A percentile compares a stretch with the other conserved stretches of the same genome.
Evolutionary conservation across 2,329 filamentous ascomycete species (phyloP).

Genomic region (Chaetomiaceae sp.): DNA sequence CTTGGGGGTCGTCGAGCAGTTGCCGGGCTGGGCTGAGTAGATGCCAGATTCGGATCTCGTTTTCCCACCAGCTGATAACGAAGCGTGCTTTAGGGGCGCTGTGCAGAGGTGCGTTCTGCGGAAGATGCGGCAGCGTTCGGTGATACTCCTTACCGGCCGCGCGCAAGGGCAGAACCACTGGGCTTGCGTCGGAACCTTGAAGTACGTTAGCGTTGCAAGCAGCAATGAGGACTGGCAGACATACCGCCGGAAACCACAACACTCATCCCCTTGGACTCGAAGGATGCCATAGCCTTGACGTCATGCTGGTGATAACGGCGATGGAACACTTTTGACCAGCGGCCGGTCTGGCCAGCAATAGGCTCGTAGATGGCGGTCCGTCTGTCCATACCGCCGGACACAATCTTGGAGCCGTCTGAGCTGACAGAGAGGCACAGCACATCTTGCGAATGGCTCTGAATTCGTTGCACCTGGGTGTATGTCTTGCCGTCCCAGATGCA

Average conservation of each 20-base stretch:
- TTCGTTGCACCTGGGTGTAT: constrained; percentile 79
- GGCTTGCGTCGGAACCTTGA: constrained; percentile 76
- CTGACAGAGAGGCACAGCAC: constrained; percentile 83
- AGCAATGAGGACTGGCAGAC: constrained; percentile 24
- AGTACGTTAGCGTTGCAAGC: constrained; percentile 27
- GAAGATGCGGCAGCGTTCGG: constrained; percentile 75
- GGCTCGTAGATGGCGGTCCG: constrained; percentile 79
- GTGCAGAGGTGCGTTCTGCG: constrained; percentile 68
- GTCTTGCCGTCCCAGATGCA: constrained; percentile 92
- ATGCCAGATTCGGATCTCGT: constrained; percentile 79
- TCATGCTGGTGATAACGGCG: constrained; percentile 87
- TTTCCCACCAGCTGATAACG: constrained; percentile 88
- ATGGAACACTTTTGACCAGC: constrained; percentile 85
- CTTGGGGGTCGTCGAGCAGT: constrained; percentile 41
- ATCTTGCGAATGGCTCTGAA: constrained; percentile 85
- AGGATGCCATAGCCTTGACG: constrained; percentile 89
- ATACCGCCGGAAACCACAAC: constrained; percentile 87
- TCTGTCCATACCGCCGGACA: constrained; percentile 90
- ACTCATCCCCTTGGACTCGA: constrained; percentile 78
- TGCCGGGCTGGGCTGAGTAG: constrained; percentile 44
- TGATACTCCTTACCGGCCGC: constrained; percentile 77
- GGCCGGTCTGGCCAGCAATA: constrained; percentile 52
- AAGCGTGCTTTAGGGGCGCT: constrained; percentile 71
- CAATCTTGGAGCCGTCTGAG: constrained; percentile 72
- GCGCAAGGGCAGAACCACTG: constrained; percentile 74